phyloP scores from a whole-genome alignment of 2,329 filamentous ascomycete species.

The Neonectria ditissima region DNA sequence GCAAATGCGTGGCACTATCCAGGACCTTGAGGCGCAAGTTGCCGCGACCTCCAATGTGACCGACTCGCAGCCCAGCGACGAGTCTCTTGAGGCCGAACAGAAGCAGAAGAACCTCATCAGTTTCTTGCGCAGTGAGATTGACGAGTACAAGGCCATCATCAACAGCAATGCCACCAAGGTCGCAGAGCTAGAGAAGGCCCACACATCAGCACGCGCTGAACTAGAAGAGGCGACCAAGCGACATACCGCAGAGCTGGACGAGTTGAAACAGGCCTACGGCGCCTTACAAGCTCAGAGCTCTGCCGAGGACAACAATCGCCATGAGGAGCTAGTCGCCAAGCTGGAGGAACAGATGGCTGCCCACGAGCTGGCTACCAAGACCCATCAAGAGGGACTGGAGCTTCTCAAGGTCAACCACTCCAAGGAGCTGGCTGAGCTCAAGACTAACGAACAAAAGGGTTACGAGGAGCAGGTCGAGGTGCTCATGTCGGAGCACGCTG shows the following conservation, averaged over 20 bases:
- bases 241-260: conserved; percentile 70
- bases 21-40: conserved; percentile 75
- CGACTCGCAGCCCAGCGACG: conserved; percentile 57
- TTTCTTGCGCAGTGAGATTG: conserved; percentile 78
- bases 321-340: conserved; percentile 61
- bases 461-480: conserved; percentile 69
- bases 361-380: conserved; percentile 69
- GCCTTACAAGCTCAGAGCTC: conserved; percentile 65
- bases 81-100: conserved; percentile 57
- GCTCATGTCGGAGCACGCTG: conserved; percentile 71
- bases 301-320: conserved; percentile 56
- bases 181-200: conserved; percentile 78
- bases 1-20: conserved; percentile 77
- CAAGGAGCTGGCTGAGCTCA: conserved; percentile 63
- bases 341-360: conserved; percentile 70
- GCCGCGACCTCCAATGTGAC: conserved; percentile 63
- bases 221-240: conserved; percentile 25
- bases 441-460: conserved; percentile 62
- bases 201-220: conserved; percentile 70
- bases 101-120: conserved; percentile 71
- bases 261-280: conserved; percentile 71
- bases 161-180: conserved; percentile 76
- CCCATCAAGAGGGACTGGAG: conserved; percentile 64
- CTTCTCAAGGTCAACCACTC: conserved; percentile 63
- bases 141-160: conserved; percentile 83